Evolutionary conservation across 495 filamentous ascomycete genomes (phyloP).

Genomic region (Annulohypoxylon bovei): DNA sequence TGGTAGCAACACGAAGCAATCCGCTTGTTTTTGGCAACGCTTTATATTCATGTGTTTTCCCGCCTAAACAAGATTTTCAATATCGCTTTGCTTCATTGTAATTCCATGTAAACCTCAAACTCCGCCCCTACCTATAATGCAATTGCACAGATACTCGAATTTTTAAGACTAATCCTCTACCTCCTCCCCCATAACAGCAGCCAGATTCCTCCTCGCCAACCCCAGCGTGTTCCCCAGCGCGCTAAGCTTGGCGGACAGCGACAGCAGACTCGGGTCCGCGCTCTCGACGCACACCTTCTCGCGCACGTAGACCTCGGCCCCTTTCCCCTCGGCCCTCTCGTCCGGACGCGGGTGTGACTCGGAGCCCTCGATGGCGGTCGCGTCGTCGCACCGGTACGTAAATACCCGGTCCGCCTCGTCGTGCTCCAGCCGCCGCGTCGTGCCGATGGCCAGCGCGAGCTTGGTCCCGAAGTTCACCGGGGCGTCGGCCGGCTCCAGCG

Average conservation of each 20-base stretch:
- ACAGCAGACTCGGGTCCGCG: slow-evolving; percentile 88
- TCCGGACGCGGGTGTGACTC: slow-evolving; percentile 14
- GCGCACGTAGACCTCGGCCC: slow-evolving; percentile 77
- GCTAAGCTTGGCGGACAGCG: slow-evolving; percentile 86
- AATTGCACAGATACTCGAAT: not conserved
- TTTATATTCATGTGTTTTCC: not conserved
- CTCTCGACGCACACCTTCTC: slow-evolving; percentile 93
- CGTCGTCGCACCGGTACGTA: slow-evolving; percentile 53
- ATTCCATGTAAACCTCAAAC: not conserved
- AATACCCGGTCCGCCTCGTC: slow-evolving; percentile 85
- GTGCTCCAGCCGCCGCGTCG: slow-evolving; percentile 70
- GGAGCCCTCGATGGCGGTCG: slow-evolving; percentile 8
- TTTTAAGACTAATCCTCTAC: slow-evolving; percentile 44
- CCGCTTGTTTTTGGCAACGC: not conserved
- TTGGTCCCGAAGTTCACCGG: slow-evolving; percentile 61
- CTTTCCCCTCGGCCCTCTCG: slow-evolving; percentile 8
- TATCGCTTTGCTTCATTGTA: not conserved
- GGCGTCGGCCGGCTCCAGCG: slow-evolving; percentile 70
- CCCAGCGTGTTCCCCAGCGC: slow-evolving; percentile 79
- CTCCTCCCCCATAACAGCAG: slow-evolving; percentile 79
- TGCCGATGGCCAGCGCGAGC: slow-evolving; percentile 66
- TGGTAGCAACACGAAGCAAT: slow-evolving; percentile 34
- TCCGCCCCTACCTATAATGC: not conserved
- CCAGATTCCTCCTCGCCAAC: slow-evolving; percentile 74
- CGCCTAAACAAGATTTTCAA: not conserved